Evolutionary conservation across 2,329 filamentous ascomycete species (phyloP), one percentile per base, ranked within the genome.

Genomic region (Xylaria sp.): DNA sequence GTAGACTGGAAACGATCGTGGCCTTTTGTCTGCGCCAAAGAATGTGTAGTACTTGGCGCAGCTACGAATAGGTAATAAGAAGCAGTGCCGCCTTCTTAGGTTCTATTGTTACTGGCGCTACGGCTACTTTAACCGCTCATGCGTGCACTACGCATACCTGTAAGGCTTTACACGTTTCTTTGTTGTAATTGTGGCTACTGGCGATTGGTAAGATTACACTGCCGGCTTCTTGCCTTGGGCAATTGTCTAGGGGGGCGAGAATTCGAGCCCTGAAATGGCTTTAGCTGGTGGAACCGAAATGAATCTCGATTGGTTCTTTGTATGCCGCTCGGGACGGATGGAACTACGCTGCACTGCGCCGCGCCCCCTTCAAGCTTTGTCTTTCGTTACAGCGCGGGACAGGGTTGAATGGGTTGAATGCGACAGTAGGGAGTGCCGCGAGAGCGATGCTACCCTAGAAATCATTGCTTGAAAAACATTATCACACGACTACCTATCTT

Each of bases 201-300:
- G 6, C 17, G 51, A 54, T 54, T 53, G 51, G 51, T 54, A 54
- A 34, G 24, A 27, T 19, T 54, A 12, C 21, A 54, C 51, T 54
- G 8, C 8, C 6, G 27, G 21, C 51, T 30, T 53, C 50, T 14
- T 14, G 24, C 27, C 50, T n/a, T 53, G 17, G 53, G 19, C 14
- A 6, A 32, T 55, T 36, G 11, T 36, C 34, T 7, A 42, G 12
- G 14, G 11, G 17, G 39, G 14, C 39, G 39, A 17, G 39, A 42
- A 42, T 27, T 14, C 55, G 27, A 47, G 42, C 24, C 24, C 24
- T 58, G 56, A 58, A 39, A 48, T 39, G 45, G 36, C 21, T 32
- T 58, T 24, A 58, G 56, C 24, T 58, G 12, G 17, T 48, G 39
- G 39, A 42, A 11, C 39, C 39, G 39, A 17, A 11, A 42, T 42